These are phyloP conservation scores for Dactylellina cionopaga DNA, from an alignment of 2,329 filamentous ascomycete genomes.

Conservation along the genomic window DNA sequence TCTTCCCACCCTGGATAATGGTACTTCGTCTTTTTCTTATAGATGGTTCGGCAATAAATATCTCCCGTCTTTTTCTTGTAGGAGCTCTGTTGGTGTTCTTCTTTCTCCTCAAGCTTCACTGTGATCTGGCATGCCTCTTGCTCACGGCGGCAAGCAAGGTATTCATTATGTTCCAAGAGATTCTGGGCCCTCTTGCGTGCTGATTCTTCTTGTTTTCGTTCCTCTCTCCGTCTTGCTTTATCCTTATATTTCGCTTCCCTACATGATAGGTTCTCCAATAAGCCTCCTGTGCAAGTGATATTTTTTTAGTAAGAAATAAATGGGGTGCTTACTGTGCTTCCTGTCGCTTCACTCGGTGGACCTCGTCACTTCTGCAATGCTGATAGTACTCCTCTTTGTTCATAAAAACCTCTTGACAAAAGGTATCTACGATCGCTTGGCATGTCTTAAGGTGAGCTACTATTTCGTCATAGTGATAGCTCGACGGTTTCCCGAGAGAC, in stretches of 20 bases:
- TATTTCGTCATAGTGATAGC: not conserved
- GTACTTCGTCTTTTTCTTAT: too few relatives aligned
- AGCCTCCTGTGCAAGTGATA: not conserved
- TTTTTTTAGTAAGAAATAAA: too few relatives aligned
- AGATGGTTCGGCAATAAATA: too few relatives aligned
- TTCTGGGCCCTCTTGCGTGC: not conserved
- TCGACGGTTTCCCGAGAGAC: not conserved
- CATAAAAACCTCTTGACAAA: constrained; percentile 16
- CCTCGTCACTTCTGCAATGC: constrained; percentile 15
- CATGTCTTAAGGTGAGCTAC: constrained; percentile 19
- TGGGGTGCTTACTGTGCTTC: constrained; percentile 27
- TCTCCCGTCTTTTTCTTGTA: not conserved
- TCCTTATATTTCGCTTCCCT: not conserved
- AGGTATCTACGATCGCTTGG: constrained; percentile 20
- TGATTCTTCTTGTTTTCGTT: not conserved
- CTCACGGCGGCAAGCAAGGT: not conserved
- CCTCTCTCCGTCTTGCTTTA: not conserved
- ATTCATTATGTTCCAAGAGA: not conserved
- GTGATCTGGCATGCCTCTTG: not conserved
- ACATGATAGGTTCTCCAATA: not conserved
- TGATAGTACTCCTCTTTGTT: not conserved
- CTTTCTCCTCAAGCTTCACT: not conserved
- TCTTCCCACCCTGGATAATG: constrained; percentile 2
- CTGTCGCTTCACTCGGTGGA: not conserved
- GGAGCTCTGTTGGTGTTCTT: not conserved